Evolutionary conservation across 345 rosid species (phyloP), one percentile per base, ranked within the genome.

Genomic region (Salix exigua): DNA sequence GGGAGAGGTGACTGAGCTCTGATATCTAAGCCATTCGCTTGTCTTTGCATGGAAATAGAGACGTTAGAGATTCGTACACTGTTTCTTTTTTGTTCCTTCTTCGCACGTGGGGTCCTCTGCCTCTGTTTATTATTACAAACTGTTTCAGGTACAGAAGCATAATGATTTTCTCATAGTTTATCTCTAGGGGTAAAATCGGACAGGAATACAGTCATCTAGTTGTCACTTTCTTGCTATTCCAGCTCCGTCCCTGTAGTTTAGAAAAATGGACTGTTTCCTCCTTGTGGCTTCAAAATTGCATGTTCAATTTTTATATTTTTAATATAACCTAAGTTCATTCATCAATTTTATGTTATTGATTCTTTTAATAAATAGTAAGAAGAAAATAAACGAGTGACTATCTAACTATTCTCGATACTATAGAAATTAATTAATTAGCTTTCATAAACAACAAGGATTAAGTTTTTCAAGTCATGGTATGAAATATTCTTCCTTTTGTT

Each of bases 51-150:
- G 5, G 66, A 66, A 70, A 76, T 66, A 77, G 79, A 73, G 79
- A 80, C 86, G 86, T 83, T 83, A 7, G 33, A 76, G 42, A 63
- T 66, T 68, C 78, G 72, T 70, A 69, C 72, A 17, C 23, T 23
- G 51, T 9, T 64, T 44, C 25, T 33, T 33, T 33, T 5, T 0
- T 68, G 71, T 10, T 70, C 75, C 55, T 14, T 65, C 55, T 21
- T 65, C 69, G 26, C 82, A 70, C 78, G 73, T 70, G 73, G 77
- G 33, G 60, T 40, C 80, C 67, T 28, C 79, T 21, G 60, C 1
- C 68, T 1, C 28, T 38, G 37, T 46, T 23, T 11, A 10, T 40
- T 40, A 40, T 40, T 40, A 38, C 2, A 69, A 13, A 53, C 10
- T 51, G 21, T 17, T 37, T 26, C 51, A 3, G 5, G 21, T 25